A percentile compares a stretch with the other conserved stretches of the same genome.
Conservation (phyloP, 768 basidiomycete species). For the Calocybe cyanea region DNA sequence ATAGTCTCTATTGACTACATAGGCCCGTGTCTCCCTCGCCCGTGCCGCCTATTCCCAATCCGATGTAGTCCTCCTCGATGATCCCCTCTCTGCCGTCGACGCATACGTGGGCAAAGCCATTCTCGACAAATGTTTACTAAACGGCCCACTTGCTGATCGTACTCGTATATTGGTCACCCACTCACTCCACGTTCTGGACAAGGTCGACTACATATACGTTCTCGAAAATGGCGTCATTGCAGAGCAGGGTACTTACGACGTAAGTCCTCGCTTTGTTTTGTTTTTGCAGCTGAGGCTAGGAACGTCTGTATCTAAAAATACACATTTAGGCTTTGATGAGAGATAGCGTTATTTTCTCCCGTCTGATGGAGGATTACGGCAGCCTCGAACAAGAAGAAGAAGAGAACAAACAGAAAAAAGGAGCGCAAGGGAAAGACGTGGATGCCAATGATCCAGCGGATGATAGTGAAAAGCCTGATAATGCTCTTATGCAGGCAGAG, state of each 20-base stretch:
- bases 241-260: slow-evolving; percentile 61
- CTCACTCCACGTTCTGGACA: slow-evolving; percentile 53
- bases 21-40: slow-evolving; percentile 73
- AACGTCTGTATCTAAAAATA: background rate
- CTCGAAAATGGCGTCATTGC: slow-evolving; percentile 55
- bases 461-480: slow-evolving; percentile 25
- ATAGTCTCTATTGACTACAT: slow-evolving; percentile 1
- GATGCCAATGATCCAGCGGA: slow-evolving; percentile 3
- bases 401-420: slow-evolving; percentile 13
- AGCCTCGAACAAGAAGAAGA: slow-evolving; percentile 33
- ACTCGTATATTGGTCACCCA: slow-evolving; percentile 65
- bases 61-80: slow-evolving; percentile 76
- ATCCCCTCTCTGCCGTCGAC: slow-evolving; percentile 78
- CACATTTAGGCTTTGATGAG: slow-evolving; percentile 39
- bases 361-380: slow-evolving; percentile 55
- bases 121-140: slow-evolving; percentile 59
- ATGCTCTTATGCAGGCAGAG: slow-evolving; percentile 47
- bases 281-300: background rate
- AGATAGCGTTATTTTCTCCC: slow-evolving; percentile 39
- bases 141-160: slow-evolving; percentile 46
- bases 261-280: slow-evolving; percentile 19
- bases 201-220: slow-evolving; percentile 61
- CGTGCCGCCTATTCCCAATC: slow-evolving; percentile 72
- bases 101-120: slow-evolving; percentile 70
- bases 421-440: slow-evolving; percentile 2